Conservation (phyloP, 371 early-diverging fungal genomes). For the Actinomortierella wolfii region DNA sequence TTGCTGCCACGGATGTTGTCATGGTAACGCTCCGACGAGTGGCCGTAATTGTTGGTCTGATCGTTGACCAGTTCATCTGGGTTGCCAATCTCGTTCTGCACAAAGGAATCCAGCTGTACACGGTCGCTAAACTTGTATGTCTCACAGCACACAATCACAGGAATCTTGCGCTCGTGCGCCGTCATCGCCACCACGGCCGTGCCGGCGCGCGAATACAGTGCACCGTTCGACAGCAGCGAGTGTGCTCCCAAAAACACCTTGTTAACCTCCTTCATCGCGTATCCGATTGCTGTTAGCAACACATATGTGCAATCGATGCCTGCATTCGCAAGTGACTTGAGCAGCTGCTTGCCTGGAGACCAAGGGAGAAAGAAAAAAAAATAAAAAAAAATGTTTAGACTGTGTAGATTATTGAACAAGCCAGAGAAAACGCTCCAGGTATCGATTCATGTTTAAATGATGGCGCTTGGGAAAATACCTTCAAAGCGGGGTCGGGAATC, state of each 20-base stretch:
- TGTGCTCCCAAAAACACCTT: conserved; percentile 96
- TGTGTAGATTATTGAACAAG: too few species aligned
- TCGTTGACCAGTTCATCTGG: conserved; percentile 79
- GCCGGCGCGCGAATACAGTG: conserved; percentile 90
- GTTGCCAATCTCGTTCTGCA: conserved; percentile 93
- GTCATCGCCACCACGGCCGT: conserved; percentile 93
- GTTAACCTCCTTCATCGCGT: conserved; percentile 83
- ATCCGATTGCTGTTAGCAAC: conserved; percentile 65
- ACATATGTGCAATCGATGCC: conserved; percentile 84
- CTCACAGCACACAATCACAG: conserved; percentile 96
- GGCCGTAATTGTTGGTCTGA: conserved; percentile 50
- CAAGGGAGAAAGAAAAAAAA: neutral
- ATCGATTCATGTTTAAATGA: too few species aligned
- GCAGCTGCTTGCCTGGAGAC: conserved; percentile 65
- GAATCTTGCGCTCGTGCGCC: conserved; percentile 86
- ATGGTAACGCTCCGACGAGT: conserved; percentile 30
- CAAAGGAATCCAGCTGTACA: conserved; percentile 93
- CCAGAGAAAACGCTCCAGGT: too few species aligned
- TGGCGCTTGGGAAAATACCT: too few species aligned
- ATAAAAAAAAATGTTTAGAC: neutral
- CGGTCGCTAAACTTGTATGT: conserved; percentile 95
- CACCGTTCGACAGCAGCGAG: conserved; percentile 91
- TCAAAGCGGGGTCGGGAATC: conserved; percentile 92
- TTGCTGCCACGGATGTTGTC: conserved; percentile 24
- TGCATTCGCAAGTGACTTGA: conserved; percentile 64